Conservation (phyloP, 257 asterid species). For the Jaltomata sinuosa region DNA sequence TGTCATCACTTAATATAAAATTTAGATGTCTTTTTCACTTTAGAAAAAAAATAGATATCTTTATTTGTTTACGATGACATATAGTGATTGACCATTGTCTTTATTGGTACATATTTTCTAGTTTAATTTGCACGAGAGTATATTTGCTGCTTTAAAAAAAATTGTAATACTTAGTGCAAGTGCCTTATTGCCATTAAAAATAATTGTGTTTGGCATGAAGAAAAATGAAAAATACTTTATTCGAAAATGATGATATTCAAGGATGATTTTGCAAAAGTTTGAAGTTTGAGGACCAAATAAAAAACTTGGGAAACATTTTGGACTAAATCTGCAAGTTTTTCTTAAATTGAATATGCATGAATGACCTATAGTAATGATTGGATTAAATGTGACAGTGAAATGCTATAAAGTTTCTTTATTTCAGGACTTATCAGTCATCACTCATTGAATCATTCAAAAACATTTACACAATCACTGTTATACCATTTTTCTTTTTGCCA, state of each 20-base stretch:
- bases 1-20: neutral
- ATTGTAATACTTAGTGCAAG: neutral
- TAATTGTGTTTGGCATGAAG: neutral
- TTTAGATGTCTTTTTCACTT: neutral
- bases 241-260: neutral
- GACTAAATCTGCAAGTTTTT: neutral
- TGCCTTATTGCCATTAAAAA: neutral
- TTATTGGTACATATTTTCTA: neutral
- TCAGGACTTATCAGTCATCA: constrained; percentile 9
- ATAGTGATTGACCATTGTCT: neutral
- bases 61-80: neutral
- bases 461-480: neutral
- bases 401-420: neutral
- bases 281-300: neutral
- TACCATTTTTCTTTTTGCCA: neutral
- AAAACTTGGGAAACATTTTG: neutral
- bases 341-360: neutral
- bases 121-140: neutral
- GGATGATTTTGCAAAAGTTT: neutral
- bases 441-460: constrained; percentile 1
- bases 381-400: neutral
- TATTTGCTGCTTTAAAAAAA: neutral
- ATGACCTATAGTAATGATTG: neutral
- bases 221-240: too few relatives aligned
- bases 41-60: neutral